Percentiles rank a stretch among this genome's conserved stretches.
Conservation (phyloP, 176 grass and related monocot species). For the Pontederia crassipes region DNA sequence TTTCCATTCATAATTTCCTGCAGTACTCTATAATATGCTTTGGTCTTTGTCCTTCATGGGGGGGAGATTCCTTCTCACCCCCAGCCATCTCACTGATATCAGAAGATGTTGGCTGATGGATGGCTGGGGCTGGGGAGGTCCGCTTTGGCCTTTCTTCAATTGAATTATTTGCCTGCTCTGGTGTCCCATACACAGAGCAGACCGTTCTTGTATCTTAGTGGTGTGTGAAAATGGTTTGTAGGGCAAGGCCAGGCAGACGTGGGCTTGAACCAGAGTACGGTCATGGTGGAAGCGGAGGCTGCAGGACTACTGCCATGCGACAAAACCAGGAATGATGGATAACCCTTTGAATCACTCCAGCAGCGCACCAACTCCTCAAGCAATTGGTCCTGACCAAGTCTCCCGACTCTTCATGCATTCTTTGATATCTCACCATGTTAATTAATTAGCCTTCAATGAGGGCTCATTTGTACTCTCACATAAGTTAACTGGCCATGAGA, state of each 20-base stretch:
- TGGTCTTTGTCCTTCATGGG: not conserved
- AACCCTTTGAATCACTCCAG: not conserved
- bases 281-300: constrained; percentile 16
- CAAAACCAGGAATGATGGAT: not conserved
- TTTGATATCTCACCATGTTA: no score
- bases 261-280: constrained; percentile 28
- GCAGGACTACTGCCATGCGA: constrained; percentile 5
- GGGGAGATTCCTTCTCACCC: not conserved
- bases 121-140: constrained; percentile 5
- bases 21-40: not conserved
- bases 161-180: constrained; percentile 7
- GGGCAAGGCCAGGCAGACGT: constrained; percentile 29
- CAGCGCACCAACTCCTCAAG: constrained; percentile 5
- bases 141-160: constrained; percentile 5
- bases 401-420: no score
- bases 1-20: constrained; percentile 15
- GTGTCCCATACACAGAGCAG: not conserved
- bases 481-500: no score
- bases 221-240: constrained; percentile 10
- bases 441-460: no score
- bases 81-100: not conserved
- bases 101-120: constrained; percentile 7
- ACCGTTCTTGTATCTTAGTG: constrained; percentile 3
- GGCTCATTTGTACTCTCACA: no score
- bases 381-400: no score